Evolutionary conservation across 176 grass and related monocot species (phyloP).

Genomic region (Avena eriantha): DNA sequence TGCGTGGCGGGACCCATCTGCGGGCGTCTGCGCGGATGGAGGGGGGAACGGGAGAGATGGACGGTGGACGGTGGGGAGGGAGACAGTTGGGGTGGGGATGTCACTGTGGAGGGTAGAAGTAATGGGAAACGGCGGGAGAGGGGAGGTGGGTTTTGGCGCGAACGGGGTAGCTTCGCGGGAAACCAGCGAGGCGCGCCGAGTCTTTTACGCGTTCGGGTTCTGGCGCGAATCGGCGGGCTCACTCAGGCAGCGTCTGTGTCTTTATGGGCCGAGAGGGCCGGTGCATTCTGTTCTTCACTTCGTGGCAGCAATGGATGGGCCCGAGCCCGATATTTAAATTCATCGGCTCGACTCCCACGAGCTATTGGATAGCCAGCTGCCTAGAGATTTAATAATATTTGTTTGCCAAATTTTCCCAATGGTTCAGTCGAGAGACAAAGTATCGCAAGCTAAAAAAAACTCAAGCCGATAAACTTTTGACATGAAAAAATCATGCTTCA

Average conservation of each 20-base stretch:
- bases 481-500: no score
- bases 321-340: not conserved
- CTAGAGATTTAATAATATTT: no score
- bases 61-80: not conserved
- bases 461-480: no score
- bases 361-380: no score
- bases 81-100: not conserved
- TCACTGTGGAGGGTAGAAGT: constrained; percentile 7
- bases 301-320: not conserved
- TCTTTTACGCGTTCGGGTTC: not conserved
- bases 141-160: constrained; percentile 43
- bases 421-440: no score
- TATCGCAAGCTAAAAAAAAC: no score
- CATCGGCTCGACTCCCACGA: not conserved
- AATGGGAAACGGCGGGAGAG: constrained; percentile 38
- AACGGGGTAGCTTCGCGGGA: constrained; percentile 46
- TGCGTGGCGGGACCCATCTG: constrained; percentile 47
- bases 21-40: fast-evolving
- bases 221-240: constrained; percentile 14
- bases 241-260: no score
- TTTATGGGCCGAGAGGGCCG: no score
- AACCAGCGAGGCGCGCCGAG: not conserved
- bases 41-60: no score
- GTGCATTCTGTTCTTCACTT: no score
- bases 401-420: no score